phyloP scores from a whole-genome alignment of 768 basidiomycete genomes.

The Chalciporus piperatus region DNA sequence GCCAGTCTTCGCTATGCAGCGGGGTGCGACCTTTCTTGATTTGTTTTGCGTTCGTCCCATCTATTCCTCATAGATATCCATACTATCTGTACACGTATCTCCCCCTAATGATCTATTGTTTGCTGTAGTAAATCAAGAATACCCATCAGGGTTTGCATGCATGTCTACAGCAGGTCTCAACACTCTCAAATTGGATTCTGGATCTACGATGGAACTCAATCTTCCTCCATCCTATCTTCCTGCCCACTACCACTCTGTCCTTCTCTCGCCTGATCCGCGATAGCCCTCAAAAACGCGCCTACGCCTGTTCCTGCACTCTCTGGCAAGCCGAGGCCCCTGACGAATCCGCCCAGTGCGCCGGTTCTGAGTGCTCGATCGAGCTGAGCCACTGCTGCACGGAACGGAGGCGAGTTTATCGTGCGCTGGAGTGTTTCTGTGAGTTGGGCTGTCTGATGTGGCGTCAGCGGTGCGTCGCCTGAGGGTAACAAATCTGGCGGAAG shows the following conservation, averaged over 20 bases:
- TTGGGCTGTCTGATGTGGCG: conserved; percentile 21
- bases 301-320: conserved; percentile 81
- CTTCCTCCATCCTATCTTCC: conserved; percentile 76
- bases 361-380: conserved; percentile 85
- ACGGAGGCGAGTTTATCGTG: conserved; percentile 80
- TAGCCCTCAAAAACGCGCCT: conserved; percentile 74
- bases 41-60: neutral
- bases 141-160: neutral
- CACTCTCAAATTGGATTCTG: neutral
- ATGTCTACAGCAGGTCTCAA: no score
- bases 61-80: neutral
- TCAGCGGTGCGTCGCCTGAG: conserved; percentile 49
- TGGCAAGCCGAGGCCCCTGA: conserved; percentile 76
- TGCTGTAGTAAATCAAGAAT: neutral
- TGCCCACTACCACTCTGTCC: conserved; percentile 18
- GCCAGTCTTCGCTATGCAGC: no score
- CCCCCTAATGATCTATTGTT: conserved; percentile 1
- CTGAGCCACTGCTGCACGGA: conserved; percentile 72
- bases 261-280: conserved; percentile 71
- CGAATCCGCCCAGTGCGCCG: conserved; percentile 72
- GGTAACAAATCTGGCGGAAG: conserved; percentile 73
- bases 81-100: neutral
- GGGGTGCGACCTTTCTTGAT: neutral
- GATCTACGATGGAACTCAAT: conserved; percentile 35
- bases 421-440: conserved; percentile 59